Evolutionary conservation across 495 filamentous ascomycete genomes (phyloP).

Genomic region (Penicillium coprophilum): DNA sequence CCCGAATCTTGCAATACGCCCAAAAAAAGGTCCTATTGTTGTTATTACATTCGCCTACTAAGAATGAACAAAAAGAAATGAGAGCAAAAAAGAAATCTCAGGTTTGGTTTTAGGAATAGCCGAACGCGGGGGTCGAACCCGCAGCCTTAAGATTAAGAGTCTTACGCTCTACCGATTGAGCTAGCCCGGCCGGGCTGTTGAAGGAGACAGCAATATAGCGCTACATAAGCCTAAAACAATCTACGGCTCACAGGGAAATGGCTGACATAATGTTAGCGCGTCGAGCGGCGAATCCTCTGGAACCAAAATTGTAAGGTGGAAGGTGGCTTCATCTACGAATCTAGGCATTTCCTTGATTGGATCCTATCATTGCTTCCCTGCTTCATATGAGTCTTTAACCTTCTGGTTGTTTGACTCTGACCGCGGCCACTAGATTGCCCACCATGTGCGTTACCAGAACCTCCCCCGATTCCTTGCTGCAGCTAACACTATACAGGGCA

Average conservation of each 20-base stretch:
- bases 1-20: too few relatives aligned
- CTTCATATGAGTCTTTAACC: conserved; percentile 36
- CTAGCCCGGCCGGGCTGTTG: conserved; percentile 46
- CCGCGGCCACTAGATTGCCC: conserved; percentile 41
- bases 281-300: conserved; percentile 38
- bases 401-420: conserved; percentile 29
- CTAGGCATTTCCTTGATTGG: conserved; percentile 17
- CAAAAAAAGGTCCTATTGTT: too few relatives aligned
- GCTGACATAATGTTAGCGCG: conserved; percentile 19
- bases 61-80: not conserved
- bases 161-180: conserved; percentile 62
- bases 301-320: conserved; percentile 33
- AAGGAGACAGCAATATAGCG: not conserved
- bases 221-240: not conserved
- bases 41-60: not conserved
- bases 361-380: conserved; percentile 12
- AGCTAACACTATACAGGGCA: conserved; percentile 48
- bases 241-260: too few relatives aligned
- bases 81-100: conserved; percentile 22
- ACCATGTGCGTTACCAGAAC: conserved; percentile 34
- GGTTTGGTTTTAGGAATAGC: conserved; percentile 35
- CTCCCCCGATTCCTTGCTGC: conserved; percentile 4
- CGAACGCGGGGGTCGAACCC: conserved; percentile 60
- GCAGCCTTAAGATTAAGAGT: conserved; percentile 62
- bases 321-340: conserved; percentile 45